Evolutionary conservation across 331 rosid species (phyloP).

Genomic region (Quercus phellos): DNA sequence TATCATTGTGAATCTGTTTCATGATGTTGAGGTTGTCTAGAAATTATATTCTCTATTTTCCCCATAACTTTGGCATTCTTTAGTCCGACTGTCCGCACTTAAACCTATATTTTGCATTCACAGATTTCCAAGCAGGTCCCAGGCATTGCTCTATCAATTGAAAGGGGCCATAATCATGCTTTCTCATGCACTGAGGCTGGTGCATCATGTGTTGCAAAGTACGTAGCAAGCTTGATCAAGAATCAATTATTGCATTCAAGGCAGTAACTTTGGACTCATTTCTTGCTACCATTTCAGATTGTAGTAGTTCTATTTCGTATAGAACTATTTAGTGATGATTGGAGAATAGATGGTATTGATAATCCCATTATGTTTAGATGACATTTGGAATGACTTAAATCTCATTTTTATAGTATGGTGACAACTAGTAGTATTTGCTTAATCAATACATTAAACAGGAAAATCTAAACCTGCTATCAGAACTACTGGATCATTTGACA

Average conservation of each 20-base stretch:
- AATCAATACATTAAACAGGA: neutral
- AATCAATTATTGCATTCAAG: slow-evolving; percentile 28
- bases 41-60: neutral
- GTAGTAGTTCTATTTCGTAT: neutral
- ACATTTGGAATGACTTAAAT: neutral
- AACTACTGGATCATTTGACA: neutral
- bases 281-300: neutral
- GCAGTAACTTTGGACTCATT: slow-evolving; percentile 21
- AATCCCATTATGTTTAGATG: neutral
- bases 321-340: neutral
- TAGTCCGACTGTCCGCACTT: slow-evolving; percentile 8
- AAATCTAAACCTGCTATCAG: neutral
- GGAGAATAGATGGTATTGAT: neutral
- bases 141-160: slow-evolving; percentile 42
- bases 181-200: slow-evolving; percentile 82
- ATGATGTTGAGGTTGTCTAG: slow-evolving; percentile 1
- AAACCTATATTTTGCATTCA: slow-evolving; percentile 12
- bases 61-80: slow-evolving; percentile 13
- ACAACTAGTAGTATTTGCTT: neutral
- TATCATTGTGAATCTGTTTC: neutral
- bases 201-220: slow-evolving; percentile 75
- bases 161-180: slow-evolving; percentile 63
- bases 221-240: slow-evolving; percentile 65
- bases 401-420: neutral
- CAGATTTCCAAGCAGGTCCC: slow-evolving; percentile 80